phyloP scores from a whole-genome alignment of 495 filamentous ascomycete genomes.

The Cercophora scortea region DNA sequence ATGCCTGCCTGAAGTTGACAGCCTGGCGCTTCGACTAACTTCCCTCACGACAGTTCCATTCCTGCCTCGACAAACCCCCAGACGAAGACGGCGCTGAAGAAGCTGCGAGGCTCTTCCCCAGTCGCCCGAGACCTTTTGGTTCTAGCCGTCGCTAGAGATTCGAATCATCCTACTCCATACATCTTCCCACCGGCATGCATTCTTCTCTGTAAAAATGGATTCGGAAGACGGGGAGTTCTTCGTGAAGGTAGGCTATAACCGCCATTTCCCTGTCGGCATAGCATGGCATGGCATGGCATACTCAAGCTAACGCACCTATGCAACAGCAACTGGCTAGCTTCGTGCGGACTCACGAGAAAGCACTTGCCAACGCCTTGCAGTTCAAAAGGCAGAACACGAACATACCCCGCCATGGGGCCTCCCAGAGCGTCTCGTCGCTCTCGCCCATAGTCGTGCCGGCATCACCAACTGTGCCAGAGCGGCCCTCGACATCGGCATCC shows the following conservation, averaged over 20 bases:
- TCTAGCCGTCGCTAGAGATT: too few species aligned
- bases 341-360: conserved; percentile 95
- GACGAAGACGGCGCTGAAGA: conserved; percentile 4
- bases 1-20: conserved; percentile 13
- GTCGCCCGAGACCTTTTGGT: too few species aligned
- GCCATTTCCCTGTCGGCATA: too few species aligned
- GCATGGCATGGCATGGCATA: too few species aligned
- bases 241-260: conserved; percentile 56
- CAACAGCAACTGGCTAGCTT: conserved; percentile 84
- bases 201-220: conserved; percentile 50
- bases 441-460: conserved; percentile 39
- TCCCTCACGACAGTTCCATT: conserved; percentile 14
- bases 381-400: conserved; percentile 56
- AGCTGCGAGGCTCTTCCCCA: background rate
- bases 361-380: conserved; percentile 90
- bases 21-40: conserved; percentile 17
- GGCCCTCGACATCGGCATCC: conserved; percentile 51
- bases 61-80: conserved; percentile 5
- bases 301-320: too few species aligned
- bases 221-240: conserved; percentile 87
- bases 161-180: conserved; percentile 9
- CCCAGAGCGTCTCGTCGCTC: conserved; percentile 44
- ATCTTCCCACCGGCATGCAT: conserved; percentile 29
- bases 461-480: conserved; percentile 41
- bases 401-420: conserved; percentile 53